Evolutionary conservation across 2,329 filamentous ascomycete genomes (phyloP), one percentile per base, ranked within the genome.

Genomic region (Didymella pinodella): DNA sequence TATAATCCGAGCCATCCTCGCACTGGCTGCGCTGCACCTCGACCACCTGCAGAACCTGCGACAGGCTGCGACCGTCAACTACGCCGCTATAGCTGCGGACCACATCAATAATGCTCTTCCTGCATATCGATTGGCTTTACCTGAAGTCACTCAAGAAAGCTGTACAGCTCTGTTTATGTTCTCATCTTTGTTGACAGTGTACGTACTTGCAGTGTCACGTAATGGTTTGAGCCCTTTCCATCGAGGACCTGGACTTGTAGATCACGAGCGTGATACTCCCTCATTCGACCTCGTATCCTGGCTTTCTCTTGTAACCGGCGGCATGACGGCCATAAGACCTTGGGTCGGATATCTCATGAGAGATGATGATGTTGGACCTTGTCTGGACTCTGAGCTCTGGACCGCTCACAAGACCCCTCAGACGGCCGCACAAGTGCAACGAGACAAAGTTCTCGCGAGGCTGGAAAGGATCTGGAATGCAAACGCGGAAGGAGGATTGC

Each of bases 151-250:
- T 6, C 25, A 54, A 45, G 20, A 36, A 14, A 46, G 36, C 7
- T 54, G 41, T 38, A 47, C 22, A 16, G 41, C 50, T 20, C 45
- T 54, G 41, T 38, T 40, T 31, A 45, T 46, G 41, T 38, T 46
- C 26, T 36, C 50, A 5, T 54, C 41, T 7, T n/a, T 38, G 41
- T 25, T 46, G 16, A 26, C 50, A 16, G n/a, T 46, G 8, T 38
- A 54, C 14, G 41, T 54, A 36, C 43, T 54, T 28, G 41, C 50
- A 22, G 29, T 31, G 41, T 29, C 31, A 28, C 22, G 43, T 5
- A 54, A 45, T 29, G 50, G 29, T 16, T 38, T 29, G 41, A 46
- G n/a, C 5, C 41, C 31, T n/a, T 46, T 46, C 8, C 41, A 54
- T 20, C 7, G 31, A 54, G 7, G 18, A n/a, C 16, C 36, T 22